A percentile compares a stretch with the other conserved stretches of the same genome.
Conservation (phyloP, 2,329 filamentous ascomycete genomes). For the Thelonectria rubi region DNA sequence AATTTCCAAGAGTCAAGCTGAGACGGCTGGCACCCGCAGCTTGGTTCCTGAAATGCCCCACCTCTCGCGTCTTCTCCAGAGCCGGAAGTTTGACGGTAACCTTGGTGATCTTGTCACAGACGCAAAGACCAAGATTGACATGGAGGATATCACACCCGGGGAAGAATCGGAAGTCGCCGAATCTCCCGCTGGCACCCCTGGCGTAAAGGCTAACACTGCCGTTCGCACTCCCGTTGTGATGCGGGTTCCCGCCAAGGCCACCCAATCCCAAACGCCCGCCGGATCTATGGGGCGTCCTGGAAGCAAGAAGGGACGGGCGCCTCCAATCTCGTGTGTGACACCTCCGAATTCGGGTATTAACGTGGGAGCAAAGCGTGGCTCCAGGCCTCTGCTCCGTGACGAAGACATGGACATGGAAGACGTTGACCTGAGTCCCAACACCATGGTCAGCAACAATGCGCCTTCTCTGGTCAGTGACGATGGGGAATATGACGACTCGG, state of each 20-base stretch:
- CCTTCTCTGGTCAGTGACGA: slow-evolving; percentile 84
- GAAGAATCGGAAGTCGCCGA: slow-evolving; percentile 61
- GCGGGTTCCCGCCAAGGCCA: slow-evolving; percentile 67
- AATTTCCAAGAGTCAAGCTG: slow-evolving; percentile 17
- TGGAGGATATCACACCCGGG: slow-evolving; percentile 61
- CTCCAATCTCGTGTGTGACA: slow-evolving; percentile 52
- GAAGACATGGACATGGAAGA: slow-evolving; percentile 65
- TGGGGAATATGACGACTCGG: slow-evolving; percentile 79
- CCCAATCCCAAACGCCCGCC: slow-evolving; percentile 58
- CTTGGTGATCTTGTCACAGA: slow-evolving; percentile 66
- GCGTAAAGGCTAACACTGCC: slow-evolving; percentile 27
- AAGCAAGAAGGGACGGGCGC: slow-evolving; percentile 65
- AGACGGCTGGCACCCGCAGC: slow-evolving; percentile 52
- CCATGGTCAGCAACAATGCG: slow-evolving; percentile 76
- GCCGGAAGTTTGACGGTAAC: slow-evolving; percentile 68
- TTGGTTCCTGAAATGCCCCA: slow-evolving; percentile 70
- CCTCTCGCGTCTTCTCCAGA: slow-evolving; percentile 71
- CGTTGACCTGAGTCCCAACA: slow-evolving; percentile 73
- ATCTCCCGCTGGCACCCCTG: slow-evolving; percentile 23
- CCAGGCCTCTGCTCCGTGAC: slow-evolving; percentile 45
- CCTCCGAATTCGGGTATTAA: slow-evolving; percentile 41
- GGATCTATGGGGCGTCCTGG: slow-evolving; percentile 56
- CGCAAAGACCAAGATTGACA: slow-evolving; percentile 62
- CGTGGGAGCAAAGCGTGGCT: slow-evolving; percentile 34
- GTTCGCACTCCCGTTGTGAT: slow-evolving; percentile 56